These are phyloP conservation scores for Acacia concinna DNA, from an alignment of 331 rosid species.

Conservation along the genomic window DNA sequence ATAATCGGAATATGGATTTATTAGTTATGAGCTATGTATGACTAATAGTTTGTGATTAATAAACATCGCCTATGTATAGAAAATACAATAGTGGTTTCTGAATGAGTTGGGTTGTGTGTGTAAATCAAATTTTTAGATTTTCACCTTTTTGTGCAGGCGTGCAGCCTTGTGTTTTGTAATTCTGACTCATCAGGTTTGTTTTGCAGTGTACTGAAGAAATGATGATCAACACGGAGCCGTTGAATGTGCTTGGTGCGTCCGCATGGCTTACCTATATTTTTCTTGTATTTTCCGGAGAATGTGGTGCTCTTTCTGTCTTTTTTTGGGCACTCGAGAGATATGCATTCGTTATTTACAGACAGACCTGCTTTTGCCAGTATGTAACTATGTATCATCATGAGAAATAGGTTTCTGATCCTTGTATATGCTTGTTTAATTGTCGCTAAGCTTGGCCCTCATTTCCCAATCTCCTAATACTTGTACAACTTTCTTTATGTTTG, in stretches of 20 bases:
- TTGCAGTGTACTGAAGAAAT: conserved; percentile 86
- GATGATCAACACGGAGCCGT: conserved; percentile 35
- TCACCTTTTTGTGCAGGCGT: neutral
- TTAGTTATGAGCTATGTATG: neutral
- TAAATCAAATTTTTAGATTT: neutral
- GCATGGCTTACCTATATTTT: conserved; percentile 28
- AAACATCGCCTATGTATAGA: neutral
- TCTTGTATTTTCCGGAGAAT: conserved; percentile 17
- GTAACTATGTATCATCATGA: conserved; percentile 19
- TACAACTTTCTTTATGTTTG: neutral
- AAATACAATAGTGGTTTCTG: neutral
- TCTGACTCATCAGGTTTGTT: conserved; percentile 39
- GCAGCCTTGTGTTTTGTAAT: neutral
- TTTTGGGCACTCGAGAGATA: conserved; percentile 20
- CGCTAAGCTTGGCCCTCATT: neutral
- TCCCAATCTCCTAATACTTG: neutral
- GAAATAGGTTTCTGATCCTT: neutral
- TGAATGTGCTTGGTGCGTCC: conserved; percentile 11
- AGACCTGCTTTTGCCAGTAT: conserved; percentile 24
- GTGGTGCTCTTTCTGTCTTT: neutral
- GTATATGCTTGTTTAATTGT: neutral
- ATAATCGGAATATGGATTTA: neutral
- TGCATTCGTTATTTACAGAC: neutral
- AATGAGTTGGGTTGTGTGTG: neutral
- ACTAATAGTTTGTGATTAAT: neutral